Conservation (phyloP, 345 rosid genomes). For the Hypericum androsaemum region DNA sequence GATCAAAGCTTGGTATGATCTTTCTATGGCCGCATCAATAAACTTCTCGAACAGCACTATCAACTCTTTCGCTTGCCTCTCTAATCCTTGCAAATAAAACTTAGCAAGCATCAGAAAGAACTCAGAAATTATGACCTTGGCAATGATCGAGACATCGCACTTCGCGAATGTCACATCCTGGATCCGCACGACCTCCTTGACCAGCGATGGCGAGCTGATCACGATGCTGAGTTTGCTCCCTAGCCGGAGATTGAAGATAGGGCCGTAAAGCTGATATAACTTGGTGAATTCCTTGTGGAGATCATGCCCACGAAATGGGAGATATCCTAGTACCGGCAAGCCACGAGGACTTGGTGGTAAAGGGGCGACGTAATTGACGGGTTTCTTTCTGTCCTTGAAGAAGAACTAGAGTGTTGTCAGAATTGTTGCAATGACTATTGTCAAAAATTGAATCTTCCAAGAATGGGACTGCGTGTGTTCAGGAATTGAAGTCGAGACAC, state of each 20-base stretch:
- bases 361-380: background rate
- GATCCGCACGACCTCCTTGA: slow-evolving; percentile 17
- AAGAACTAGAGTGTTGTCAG: background rate
- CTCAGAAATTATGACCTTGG: slow-evolving; percentile 11
- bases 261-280: slow-evolving; percentile 19
- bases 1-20: background rate
- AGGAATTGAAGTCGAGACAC: no score
- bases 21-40: background rate
- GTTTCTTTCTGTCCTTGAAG: no score
- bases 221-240: slow-evolving; percentile 20
- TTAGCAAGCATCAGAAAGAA: slow-evolving; percentile 15
- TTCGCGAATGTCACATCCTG: no score
- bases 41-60: background rate
- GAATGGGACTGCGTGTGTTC: no score
- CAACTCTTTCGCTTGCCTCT: slow-evolving; percentile 5
- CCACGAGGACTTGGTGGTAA: slow-evolving; percentile 10
- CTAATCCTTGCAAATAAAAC: slow-evolving; percentile 20
- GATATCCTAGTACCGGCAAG: slow-evolving; percentile 9
- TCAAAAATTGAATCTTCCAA: no score
- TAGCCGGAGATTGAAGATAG: slow-evolving; percentile 21
- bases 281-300: slow-evolving; percentile 20
- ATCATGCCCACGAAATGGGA: slow-evolving; percentile 19
- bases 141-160: slow-evolving; percentile 15
- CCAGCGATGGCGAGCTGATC: slow-evolving; percentile 24
- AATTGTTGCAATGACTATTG: background rate